Evolutionary conservation across 75 land plant genomes (phyloP).

Genomic region (Picea glauca): DNA sequence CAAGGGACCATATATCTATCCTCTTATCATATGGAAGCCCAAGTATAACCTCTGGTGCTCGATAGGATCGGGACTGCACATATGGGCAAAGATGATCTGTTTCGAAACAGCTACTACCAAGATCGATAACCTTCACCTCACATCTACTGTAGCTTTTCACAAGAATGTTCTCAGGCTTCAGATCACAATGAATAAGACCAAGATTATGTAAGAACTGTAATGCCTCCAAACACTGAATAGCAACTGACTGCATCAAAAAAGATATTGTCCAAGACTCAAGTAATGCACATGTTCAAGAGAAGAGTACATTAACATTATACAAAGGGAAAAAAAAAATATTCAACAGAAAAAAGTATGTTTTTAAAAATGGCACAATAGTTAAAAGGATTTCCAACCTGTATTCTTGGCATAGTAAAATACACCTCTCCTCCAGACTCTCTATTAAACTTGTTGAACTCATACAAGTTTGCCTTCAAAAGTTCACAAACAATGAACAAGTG

Average conservation of each 20-base stretch:
- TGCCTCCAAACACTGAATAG: constrained; percentile 20
- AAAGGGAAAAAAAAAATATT: no score
- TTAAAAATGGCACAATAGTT: no score
- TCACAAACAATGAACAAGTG: constrained; percentile 97
- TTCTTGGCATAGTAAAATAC: constrained; percentile 76
- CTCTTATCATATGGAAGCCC: constrained; percentile 18
- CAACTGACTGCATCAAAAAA: constrained; percentile 6
- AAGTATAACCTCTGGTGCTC: constrained; percentile 16
- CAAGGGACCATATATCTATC: constrained; percentile 16
- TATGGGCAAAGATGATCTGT: constrained; percentile 20
- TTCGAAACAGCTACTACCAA: constrained; percentile 17
- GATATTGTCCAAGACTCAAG: no score
- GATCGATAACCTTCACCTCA: constrained; percentile 18
- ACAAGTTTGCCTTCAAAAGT: constrained; percentile 85
- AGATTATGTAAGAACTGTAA: constrained; percentile 15
- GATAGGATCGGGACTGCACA: constrained; percentile 12
- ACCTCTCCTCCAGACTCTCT: constrained; percentile 84
- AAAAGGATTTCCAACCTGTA: constrained; percentile 55
- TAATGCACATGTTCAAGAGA: no score
- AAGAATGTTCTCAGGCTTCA: constrained; percentile 17
- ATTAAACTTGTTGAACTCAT: constrained; percentile 95
- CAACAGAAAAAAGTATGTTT: no score
- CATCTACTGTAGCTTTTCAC: constrained; percentile 19
- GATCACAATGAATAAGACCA: constrained; percentile 16
- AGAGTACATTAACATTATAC: no score